These are phyloP conservation scores for Fusarium clavum DNA, from an alignment of 2,329 filamentous ascomycete species.

Conservation along the genomic window DNA sequence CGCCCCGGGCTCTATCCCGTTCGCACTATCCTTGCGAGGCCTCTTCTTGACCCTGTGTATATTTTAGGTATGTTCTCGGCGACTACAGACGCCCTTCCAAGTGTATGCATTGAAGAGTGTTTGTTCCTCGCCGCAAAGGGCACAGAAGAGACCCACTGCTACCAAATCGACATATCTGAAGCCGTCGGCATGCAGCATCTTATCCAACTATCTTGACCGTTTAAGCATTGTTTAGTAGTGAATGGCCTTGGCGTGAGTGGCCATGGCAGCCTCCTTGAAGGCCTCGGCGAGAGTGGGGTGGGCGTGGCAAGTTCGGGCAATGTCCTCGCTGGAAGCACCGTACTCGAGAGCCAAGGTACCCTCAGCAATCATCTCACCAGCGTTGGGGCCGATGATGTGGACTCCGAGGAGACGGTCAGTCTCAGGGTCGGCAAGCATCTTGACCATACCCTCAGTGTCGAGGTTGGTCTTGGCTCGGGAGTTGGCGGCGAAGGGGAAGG, in stretches of 20 bases:
- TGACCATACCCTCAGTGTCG: constrained; percentile 94
- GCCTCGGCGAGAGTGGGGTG: constrained; percentile 96
- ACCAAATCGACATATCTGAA: constrained; percentile 5
- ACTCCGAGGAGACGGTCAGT: constrained; percentile 95
- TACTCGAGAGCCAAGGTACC: constrained; percentile 96
- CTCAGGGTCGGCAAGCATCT: constrained; percentile 96
- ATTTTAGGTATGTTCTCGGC: constrained; percentile 31
- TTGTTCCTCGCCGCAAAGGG: constrained; percentile 26
- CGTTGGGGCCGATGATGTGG: constrained; percentile 95
- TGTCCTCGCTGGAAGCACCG: constrained; percentile 93
- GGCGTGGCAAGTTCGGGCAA: constrained; percentile 93
- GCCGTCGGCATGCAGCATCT: constrained; percentile 10
- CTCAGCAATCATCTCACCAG: constrained; percentile 99
- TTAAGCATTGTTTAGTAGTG: constrained; percentile 75
- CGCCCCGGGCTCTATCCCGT: constrained; percentile 41
- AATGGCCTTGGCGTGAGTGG: constrained; percentile 93
- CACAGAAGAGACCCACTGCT: constrained; percentile 31
- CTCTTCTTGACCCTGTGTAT: constrained; percentile 39
- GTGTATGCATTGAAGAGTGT: constrained; percentile 33
- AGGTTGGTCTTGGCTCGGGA: constrained; percentile 98
- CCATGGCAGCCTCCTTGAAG: constrained; percentile 99
- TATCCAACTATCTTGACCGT: constrained; percentile 23
- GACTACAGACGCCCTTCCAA: constrained; percentile 29
- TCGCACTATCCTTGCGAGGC: constrained; percentile 35
- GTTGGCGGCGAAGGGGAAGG: constrained; percentile 98